Evolutionary conservation across 352 stramenopile species (phyloP).

Genomic region (Pythium dissimile): DNA sequence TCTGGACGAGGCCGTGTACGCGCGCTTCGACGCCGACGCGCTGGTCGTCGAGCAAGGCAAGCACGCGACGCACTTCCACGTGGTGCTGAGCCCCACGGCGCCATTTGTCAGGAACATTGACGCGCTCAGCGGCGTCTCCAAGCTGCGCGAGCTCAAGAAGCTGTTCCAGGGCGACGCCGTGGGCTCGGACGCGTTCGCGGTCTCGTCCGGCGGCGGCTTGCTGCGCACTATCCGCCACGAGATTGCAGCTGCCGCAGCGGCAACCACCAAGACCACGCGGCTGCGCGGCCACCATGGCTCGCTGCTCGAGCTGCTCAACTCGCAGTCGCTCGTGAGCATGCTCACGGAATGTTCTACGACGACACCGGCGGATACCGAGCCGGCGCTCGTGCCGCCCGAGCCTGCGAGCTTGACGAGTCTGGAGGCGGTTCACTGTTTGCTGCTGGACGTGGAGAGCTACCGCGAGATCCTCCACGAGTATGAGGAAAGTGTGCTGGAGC

Average conservation of each 20-base stretch:
- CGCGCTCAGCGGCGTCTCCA: slow-evolving; percentile 34
- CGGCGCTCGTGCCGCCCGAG: slow-evolving; percentile 24
- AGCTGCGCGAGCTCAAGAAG: slow-evolving; percentile 49
- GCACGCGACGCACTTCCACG: slow-evolving; percentile 35
- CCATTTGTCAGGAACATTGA: slow-evolving; percentile 45
- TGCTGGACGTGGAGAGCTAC: slow-evolving; percentile 46
- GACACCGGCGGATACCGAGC: background rate
- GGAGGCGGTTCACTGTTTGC: slow-evolving; percentile 51
- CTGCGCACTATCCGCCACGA: slow-evolving; percentile 21
- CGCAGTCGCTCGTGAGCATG: slow-evolving; percentile 7
- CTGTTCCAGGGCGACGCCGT: slow-evolving; percentile 56
- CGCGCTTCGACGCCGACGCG: slow-evolving; percentile 32
- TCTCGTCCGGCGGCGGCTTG: slow-evolving; percentile 33
- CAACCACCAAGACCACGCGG: background rate
- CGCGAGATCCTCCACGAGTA: slow-evolving; percentile 44
- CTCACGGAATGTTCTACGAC: background rate
- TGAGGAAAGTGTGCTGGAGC: slow-evolving; percentile 40
- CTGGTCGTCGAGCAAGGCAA: slow-evolving; percentile 38
- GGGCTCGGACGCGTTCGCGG: slow-evolving; percentile 39
- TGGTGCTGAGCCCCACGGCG: slow-evolving; percentile 41
- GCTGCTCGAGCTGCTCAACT: slow-evolving; percentile 8
- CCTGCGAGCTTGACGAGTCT: slow-evolving; percentile 46
- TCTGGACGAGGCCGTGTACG: slow-evolving; percentile 38
- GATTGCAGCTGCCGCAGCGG: background rate
- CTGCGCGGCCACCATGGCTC: slow-evolving; percentile 1